These are phyloP conservation scores for Uronychia setigera DNA, from an alignment of 73 alveolate genomes.

Conservation along the genomic window DNA sequence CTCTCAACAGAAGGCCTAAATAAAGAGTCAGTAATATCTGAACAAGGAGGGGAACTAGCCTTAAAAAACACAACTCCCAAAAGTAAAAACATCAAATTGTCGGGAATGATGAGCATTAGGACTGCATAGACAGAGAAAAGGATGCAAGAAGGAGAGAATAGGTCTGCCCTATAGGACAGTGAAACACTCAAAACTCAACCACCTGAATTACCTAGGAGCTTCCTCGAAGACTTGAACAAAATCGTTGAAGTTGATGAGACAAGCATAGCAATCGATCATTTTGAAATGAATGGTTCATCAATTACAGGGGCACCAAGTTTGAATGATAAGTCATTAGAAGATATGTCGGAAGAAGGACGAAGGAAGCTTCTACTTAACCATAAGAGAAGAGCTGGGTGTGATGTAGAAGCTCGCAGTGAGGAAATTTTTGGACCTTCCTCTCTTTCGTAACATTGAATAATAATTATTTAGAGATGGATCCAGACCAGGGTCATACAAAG, in stretches of 20 bases:
- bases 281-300: not conserved
- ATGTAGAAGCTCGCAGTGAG: not conserved
- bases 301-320: not conserved
- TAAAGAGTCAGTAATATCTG: too few relatives aligned
- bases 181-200: not conserved
- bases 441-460: not conserved
- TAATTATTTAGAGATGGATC: not conserved
- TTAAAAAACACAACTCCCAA: not conserved
- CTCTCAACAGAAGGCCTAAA: too few relatives aligned
- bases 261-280: not conserved
- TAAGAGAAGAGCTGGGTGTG: not conserved
- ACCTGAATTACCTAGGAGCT: not conserved
- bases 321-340: not conserved
- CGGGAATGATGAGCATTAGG: conserved; percentile 1
- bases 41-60: not conserved
- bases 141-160: not conserved
- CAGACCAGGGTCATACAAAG: not conserved
- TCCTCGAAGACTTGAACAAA: not conserved
- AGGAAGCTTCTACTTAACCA: not conserved
- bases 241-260: not conserved
- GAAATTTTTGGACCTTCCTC: not conserved
- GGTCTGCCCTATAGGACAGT: not conserved
- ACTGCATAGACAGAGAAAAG: not conserved
- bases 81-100: not conserved
- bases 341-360: not conserved